A percentile compares a stretch with the other conserved stretches of the same genome.
Conservation (phyloP, 345 rosid species). For the Turritis glabra region DNA sequence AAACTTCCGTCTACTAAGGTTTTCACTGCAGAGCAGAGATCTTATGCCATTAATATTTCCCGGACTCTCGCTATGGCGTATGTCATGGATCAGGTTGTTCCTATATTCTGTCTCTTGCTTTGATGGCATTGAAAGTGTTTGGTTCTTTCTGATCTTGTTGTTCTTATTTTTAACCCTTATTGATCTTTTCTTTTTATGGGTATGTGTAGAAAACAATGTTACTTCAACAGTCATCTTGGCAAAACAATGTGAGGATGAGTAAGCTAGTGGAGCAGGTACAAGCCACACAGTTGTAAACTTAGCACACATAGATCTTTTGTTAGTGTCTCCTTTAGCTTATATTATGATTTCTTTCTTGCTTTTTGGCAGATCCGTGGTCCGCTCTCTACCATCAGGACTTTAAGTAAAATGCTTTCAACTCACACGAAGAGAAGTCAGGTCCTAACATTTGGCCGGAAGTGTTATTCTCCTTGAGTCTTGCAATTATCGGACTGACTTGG, state of each 20-base stretch:
- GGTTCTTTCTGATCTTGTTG: neutral
- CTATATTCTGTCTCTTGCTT: neutral
- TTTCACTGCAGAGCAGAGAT: conserved; percentile 65
- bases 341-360: conserved; percentile 10
- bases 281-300: conserved; percentile 4
- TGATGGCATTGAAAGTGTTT: conserved; percentile 17
- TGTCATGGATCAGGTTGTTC: conserved; percentile 91
- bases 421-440: conserved; percentile 84
- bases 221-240: conserved; percentile 91
- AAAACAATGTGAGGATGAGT: conserved; percentile 83
- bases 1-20: conserved; percentile 43
- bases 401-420: conserved; percentile 75
- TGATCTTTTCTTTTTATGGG: neutral
- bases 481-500: neutral
- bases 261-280: conserved; percentile 84
- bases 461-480: neutral
- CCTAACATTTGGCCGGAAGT: conserved; percentile 14
- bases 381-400: conserved; percentile 74
- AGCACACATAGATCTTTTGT: conserved; percentile 3
- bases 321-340: neutral
- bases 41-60: conserved; percentile 70
- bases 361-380: conserved; percentile 75
- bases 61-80: conserved; percentile 84
- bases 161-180: neutral
- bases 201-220: conserved; percentile 67